These are phyloP conservation scores for Pleurotus citrinopileatus DNA, from an alignment of 768 basidiomycete genomes.

Conservation along the genomic window DNA sequence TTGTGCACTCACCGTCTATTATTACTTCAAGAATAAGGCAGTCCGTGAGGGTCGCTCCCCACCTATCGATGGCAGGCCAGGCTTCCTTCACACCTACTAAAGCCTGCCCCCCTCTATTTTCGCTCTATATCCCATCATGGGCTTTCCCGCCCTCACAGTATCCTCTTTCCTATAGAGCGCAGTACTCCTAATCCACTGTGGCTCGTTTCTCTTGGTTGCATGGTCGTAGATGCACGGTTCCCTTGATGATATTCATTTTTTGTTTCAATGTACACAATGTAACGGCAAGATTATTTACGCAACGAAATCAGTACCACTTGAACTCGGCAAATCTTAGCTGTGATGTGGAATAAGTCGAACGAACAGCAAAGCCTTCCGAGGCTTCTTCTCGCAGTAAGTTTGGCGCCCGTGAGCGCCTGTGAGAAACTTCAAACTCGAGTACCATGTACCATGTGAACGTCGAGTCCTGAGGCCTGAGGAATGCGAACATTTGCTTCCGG, in stretches of 20 bases:
- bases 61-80: conserved; percentile 1
- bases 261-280: not conserved
- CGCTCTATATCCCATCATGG: not conserved
- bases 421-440: not conserved
- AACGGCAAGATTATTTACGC: not conserved
- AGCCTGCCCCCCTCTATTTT: not conserved
- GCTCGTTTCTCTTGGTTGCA: not conserved
- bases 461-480: no score
- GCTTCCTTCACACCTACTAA: not conserved
- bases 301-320: not conserved
- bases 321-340: no score
- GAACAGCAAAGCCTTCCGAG: no score
- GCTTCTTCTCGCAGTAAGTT: not conserved
- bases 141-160: not conserved
- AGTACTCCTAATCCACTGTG: not conserved
- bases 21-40: not conserved
- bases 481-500: no score
- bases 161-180: not conserved
- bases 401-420: not conserved
- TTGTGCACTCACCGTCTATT: not conserved
- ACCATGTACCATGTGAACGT: no score
- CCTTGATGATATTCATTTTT: not conserved
- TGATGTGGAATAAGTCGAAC: no score
- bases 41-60: conserved; percentile 2
- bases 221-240: not conserved